These are phyloP conservation scores for Fraxinus sp. DNA, from an alignment of 305 asterid genomes.

Conservation along the genomic window DNA sequence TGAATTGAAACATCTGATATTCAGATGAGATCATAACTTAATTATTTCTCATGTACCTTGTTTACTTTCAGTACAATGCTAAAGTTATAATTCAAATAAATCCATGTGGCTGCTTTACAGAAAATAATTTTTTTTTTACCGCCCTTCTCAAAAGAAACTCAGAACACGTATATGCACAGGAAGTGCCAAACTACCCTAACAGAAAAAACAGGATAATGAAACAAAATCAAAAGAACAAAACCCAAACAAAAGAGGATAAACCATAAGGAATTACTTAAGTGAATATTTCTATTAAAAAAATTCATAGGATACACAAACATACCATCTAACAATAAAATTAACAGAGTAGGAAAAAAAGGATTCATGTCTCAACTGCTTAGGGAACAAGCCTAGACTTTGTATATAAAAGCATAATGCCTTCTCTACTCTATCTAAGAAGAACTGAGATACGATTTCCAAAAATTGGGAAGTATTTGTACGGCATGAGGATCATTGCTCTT, in stretches of 20 bases:
- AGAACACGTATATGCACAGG: background rate
- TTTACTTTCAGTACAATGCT: background rate
- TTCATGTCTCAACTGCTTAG: background rate
- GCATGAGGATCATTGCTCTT: background rate
- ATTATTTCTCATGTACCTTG: background rate
- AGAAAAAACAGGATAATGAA: background rate
- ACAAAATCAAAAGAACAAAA: background rate
- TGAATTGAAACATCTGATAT: constrained; percentile 1
- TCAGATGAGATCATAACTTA: background rate
- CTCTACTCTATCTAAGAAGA: background rate
- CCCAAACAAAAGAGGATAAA: background rate
- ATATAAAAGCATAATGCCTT: background rate
- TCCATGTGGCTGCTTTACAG: background rate
- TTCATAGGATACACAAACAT: background rate
- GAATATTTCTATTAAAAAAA: background rate
- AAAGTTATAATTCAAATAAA: background rate
- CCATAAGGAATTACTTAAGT: background rate
- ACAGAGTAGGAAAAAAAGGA: background rate
- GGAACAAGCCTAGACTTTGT: background rate
- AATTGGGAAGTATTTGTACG: background rate
- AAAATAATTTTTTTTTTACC: background rate
- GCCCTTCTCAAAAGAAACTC: background rate
- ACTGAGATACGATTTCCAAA: background rate
- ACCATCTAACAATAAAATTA: background rate
- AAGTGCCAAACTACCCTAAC: background rate